Evolutionary conservation across 2,329 filamentous ascomycete genomes (phyloP).

Genomic region (Coniella vitis): DNA sequence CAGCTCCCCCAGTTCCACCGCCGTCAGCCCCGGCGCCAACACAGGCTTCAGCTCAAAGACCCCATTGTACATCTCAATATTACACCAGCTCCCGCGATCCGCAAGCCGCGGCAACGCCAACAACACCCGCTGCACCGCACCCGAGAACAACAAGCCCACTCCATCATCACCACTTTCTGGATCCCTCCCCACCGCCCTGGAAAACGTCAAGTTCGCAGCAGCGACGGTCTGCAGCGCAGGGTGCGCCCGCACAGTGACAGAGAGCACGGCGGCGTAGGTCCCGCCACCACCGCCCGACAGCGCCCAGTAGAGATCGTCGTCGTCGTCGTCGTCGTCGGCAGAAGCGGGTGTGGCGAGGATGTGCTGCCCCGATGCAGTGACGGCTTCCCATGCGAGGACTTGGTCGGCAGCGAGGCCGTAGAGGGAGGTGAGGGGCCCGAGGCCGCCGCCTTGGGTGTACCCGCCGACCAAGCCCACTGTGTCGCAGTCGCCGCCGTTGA

Average conservation of each 20-base stretch:
- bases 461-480: conserved; percentile 41
- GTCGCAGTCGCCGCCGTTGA: conserved; percentile 39
- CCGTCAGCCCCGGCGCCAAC: too few species aligned
- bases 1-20: too few species aligned
- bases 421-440: conserved; percentile 34
- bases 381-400: conserved; percentile 36
- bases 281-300: conserved; percentile 41
- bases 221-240: conserved; percentile 4
- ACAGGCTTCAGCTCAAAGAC: too few species aligned
- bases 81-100: too few species aligned
- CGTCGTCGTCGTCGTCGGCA: too few species aligned
- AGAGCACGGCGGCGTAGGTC: conserved; percentile 41
- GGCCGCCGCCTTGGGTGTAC: conserved; percentile 45
- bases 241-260: conserved; percentile 40
- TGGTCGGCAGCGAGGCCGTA: conserved; percentile 45
- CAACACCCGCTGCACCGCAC: too few species aligned
- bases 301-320: conserved; percentile 47
- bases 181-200: too few species aligned
- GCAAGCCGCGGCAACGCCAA: too few species aligned
- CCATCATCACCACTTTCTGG: too few species aligned
- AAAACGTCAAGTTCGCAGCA: too few species aligned
- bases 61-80: too few species aligned
- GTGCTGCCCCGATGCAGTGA: conserved; percentile 33
- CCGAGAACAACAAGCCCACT: too few species aligned
- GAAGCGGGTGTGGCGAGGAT: conserved; percentile 31